Conservation (phyloP, 805 yeast genomes). For the Starmerella floricola region DNA sequence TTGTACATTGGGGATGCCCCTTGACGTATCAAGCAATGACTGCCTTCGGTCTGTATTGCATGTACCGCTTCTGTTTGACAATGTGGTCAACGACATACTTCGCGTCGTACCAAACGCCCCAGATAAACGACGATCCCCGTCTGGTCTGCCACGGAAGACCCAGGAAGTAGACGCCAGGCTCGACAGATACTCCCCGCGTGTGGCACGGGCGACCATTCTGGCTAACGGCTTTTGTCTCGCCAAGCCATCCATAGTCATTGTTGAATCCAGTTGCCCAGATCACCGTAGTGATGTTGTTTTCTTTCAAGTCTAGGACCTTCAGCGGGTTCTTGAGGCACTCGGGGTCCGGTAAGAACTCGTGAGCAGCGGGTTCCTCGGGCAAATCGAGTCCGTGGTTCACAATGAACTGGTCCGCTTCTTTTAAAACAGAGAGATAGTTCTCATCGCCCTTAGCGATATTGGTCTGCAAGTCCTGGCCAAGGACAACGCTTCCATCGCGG, state of each 20-base stretch:
- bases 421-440: slow-evolving; percentile 14
- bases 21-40: not conserved
- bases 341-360: slow-evolving; percentile 11
- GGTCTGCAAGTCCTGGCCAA: slow-evolving; percentile 9
- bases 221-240: slow-evolving; percentile 5
- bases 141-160: slow-evolving; percentile 21
- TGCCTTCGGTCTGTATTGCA: slow-evolving; percentile 3
- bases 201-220: slow-evolving; percentile 12
- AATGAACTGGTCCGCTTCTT: slow-evolving; percentile 16
- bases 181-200: slow-evolving; percentile 15
- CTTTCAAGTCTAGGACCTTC: slow-evolving; percentile 8
- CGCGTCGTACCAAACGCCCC: slow-evolving; percentile 22
- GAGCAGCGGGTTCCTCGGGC: slow-evolving; percentile 17
- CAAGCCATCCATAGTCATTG: slow-evolving; percentile 15
- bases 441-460: slow-evolving; percentile 15
- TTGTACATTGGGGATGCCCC: not conserved
- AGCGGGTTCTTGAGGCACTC: slow-evolving; percentile 11
- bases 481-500: slow-evolving; percentile 6
- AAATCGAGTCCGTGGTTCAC: slow-evolving; percentile 11
- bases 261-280: slow-evolving; percentile 20
- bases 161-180: slow-evolving; percentile 18
- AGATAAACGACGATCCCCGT: slow-evolving; percentile 20
- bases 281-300: slow-evolving; percentile 10
- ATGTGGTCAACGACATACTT: slow-evolving; percentile 15
- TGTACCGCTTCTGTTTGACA: slow-evolving; percentile 12